Evolutionary conservation across 257 asterid genomes (phyloP).

Genomic region (Salvia splendens): DNA sequence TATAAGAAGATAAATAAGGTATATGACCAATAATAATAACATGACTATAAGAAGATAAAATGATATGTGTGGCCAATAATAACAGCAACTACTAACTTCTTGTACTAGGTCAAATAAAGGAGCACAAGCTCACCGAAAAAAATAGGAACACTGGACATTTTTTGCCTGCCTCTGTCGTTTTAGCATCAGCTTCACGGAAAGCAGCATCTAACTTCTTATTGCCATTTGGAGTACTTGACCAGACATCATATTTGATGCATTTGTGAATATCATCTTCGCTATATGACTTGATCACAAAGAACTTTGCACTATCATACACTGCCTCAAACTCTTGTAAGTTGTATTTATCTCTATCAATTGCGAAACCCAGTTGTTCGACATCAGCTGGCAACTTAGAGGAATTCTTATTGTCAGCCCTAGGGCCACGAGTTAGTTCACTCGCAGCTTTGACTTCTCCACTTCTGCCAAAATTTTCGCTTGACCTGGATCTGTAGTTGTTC

Average conservation of each 20-base stretch:
- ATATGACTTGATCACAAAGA: constrained; percentile 78
- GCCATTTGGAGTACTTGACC: constrained; percentile 89
- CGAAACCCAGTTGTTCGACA: constrained; percentile 39
- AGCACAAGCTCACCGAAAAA: constrained; percentile 57
- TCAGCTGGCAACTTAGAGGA: constrained; percentile 41
- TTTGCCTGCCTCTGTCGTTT: constrained; percentile 46
- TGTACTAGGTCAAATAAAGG: neutral
- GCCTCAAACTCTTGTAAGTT: constrained; percentile 59
- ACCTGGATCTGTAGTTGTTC: constrained; percentile 49
- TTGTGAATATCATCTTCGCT: constrained; percentile 86
- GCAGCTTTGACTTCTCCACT: constrained; percentile 52
- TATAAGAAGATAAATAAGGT: neutral
- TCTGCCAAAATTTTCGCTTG: constrained; percentile 48
- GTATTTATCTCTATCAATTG: constrained; percentile 47
- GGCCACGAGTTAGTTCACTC: constrained; percentile 78
- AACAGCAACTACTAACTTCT: neutral
- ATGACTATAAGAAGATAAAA: neutral
- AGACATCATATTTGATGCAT: constrained; percentile 77
- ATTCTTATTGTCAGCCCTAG: constrained; percentile 53
- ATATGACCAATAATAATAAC: neutral
- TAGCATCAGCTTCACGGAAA: constrained; percentile 55
- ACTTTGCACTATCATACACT: constrained; percentile 64
- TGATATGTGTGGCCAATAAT: neutral
- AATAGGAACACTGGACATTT: constrained; percentile 71
- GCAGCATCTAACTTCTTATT: constrained; percentile 72